Evolutionary conservation across 768 basidiomycete genomes (phyloP), one percentile per base, ranked within the genome.

Genomic region (Panaeolus papilionaceus): DNA sequence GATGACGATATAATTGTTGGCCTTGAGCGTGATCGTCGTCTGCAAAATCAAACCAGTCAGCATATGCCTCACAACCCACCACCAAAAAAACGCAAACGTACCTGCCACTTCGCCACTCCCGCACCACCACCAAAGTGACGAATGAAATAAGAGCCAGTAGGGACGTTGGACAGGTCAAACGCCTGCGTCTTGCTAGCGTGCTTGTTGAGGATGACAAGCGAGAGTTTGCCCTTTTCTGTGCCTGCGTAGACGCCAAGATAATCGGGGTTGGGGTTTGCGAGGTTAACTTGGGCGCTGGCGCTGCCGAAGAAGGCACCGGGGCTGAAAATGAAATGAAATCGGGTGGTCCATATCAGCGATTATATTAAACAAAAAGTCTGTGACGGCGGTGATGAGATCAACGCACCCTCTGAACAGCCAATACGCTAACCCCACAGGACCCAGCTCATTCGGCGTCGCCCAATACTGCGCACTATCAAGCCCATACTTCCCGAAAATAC

Each of bases 91-190:
- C 16, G 28, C 5, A 2, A 26, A 18, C 81, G 68, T 69, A 84
- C 85, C 83, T 87, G 85, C 81, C 81, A 88, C 76, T 86, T 86
- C 16, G 85, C 86, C 16, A 84, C 69, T 6, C 86, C 86, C 7
- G 86, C 82, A 28, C 72, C 78, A 62, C 86, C 86, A 69, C 86
- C 86, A 70, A 87, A 88, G 74, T 88, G 86, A n/a, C 85, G 81
- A 28, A 86, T 54, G 71, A 86, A 83, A 74, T 88, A 88, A 11
- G 71, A 74, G 6, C 86, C 86, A n/a, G 76, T 72, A 0, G 86
- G 84, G 49, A 88, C 75, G 66, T 81, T 80, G 33, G 81, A 74
- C 20, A 87, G 71, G 66, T 79, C 76, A 62, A 85, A 79, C 11
- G 79, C 72, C 64, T 86, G 74, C 0, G 84, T 77, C 6, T 68